These are phyloP conservation scores for Trypanosoma rangeli DNA, from an alignment of 208 protist genomes.

Conservation along the genomic window DNA sequence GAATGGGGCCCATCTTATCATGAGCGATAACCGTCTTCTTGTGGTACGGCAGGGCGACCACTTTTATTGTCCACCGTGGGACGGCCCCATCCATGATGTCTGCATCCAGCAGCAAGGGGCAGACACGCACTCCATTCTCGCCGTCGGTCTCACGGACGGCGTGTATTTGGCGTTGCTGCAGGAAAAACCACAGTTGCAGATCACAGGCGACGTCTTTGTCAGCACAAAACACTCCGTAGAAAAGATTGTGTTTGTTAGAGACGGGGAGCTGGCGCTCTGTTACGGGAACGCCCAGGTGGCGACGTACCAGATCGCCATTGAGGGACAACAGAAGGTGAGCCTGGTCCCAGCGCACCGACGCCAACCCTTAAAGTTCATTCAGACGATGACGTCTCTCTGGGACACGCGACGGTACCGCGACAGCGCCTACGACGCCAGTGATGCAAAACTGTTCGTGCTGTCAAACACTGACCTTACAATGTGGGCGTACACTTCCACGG, in stretches of 20 bases:
- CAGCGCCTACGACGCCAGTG: slow-evolving; percentile 14
- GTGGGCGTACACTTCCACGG: slow-evolving; percentile 11
- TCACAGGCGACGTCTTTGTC: slow-evolving; percentile 32
- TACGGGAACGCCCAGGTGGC: slow-evolving; percentile 59
- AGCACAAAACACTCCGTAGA: slow-evolving; percentile 43
- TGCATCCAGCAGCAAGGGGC: slow-evolving; percentile 31
- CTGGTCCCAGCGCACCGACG: slow-evolving; percentile 12
- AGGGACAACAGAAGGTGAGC: slow-evolving; percentile 21
- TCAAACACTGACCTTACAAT: slow-evolving; percentile 27
- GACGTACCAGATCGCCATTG: slow-evolving; percentile 31
- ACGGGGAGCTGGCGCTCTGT: slow-evolving; percentile 40
- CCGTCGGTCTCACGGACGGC: slow-evolving; percentile 52
- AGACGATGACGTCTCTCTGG: slow-evolving; percentile 23
- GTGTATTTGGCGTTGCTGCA: slow-evolving; percentile 46
- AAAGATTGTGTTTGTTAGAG: slow-evolving; percentile 36
- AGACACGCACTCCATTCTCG: slow-evolving; percentile 31
- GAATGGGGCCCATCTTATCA: slow-evolving; percentile 28
- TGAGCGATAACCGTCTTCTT: slow-evolving; percentile 37
- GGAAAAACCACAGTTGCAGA: slow-evolving; percentile 17
- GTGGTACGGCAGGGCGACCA: slow-evolving; percentile 34
- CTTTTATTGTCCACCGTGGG: slow-evolving; percentile 66
- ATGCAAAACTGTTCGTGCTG: slow-evolving; percentile 25
- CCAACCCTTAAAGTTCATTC: slow-evolving; percentile 22
- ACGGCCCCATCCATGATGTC: slow-evolving; percentile 44
- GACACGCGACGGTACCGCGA: slow-evolving; percentile 12